Evolutionary conservation across 352 stramenopile species (phyloP).

Genomic region (Pythium coloratum): DNA sequence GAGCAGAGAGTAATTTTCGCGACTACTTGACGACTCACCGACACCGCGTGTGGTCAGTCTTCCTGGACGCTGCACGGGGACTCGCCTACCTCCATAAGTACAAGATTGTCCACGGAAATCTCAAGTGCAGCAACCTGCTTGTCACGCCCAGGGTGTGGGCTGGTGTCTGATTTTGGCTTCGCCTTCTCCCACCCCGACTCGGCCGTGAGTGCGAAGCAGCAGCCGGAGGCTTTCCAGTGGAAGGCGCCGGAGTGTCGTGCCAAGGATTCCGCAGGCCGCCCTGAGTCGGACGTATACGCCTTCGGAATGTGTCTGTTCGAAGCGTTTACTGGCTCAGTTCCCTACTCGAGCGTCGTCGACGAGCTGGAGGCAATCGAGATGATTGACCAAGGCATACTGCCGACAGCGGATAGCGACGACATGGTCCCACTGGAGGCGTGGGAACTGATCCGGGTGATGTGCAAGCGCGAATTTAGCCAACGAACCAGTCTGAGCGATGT

Average conservation of each 20-base stretch:
- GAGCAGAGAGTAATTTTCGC: conserved; percentile 32
- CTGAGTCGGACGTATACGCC: conserved; percentile 33
- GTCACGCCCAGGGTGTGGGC: conserved; percentile 27
- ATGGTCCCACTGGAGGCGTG: background rate
- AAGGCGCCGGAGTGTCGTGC: conserved; percentile 27
- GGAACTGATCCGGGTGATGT: conserved; percentile 9
- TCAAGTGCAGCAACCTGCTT: conserved; percentile 41
- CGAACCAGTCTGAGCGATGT: conserved; percentile 6
- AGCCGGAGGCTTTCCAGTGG: conserved; percentile 24
- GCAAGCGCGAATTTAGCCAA: background rate
- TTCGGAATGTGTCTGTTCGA: conserved; percentile 38
- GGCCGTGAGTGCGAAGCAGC: conserved; percentile 28
- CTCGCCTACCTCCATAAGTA: conserved; percentile 33
- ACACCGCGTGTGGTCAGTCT: conserved; percentile 31
- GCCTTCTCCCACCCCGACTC: conserved; percentile 29
- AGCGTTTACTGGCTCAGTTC: conserved; percentile 15
- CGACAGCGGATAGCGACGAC: background rate
- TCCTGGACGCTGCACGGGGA: conserved; percentile 36
- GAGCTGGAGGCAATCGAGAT: background rate
- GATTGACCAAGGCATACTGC: background rate
- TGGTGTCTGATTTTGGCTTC: conserved; percentile 38
- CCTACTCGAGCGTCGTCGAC: background rate
- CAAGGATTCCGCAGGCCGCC: conserved; percentile 13
- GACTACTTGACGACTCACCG: conserved; percentile 24
- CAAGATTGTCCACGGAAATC: conserved; percentile 28